Evolutionary conservation across 1,284 basidiomycete species (phyloP), one percentile per base, ranked within the genome.

Genomic region (Ustilago tritici): DNA sequence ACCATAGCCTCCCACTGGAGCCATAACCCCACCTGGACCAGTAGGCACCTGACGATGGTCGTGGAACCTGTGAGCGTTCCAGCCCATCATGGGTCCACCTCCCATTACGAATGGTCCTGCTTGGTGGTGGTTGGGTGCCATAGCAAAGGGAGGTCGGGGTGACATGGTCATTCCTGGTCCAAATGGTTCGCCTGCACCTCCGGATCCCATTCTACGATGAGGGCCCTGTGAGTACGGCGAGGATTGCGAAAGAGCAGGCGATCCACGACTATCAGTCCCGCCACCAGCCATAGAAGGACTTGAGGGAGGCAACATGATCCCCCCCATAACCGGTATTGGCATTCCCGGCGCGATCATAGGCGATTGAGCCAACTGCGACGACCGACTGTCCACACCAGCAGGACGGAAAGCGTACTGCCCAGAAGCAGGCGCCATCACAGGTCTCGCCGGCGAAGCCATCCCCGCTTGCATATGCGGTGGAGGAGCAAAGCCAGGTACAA

Each of bases 11-110:
- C 61, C 66, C 19, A 58, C 66, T 7, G 77, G 71, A 2, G 64
- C 50, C 71, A 74, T 76, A 17, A 78, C 60, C 7, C 72, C 70
- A 11, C 78, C 73, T 5, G 77, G 77, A 2, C 73, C 73, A 2
- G 77, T 76, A 1, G 75, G 70, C 9, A 79, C 57, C 5, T 70
- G 70, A 19, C 77, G 74, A 43, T 79, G 77, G 47, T 71, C 75
- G 50, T 69, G 70, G 57, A 68, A 70, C 34, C 70, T 60, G 11
- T 58, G 64, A 7, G 64, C 67, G 56, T 71, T 76, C 78, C 70
- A 75, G 1, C 60, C 35, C 58, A 70, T 66, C 61, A 75, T 57
- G 7, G 74, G 62, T 17, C 65, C 56, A 19, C 61, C 70, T 2
- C 58, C 65, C 56, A 67, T 61, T 58, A 76, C 61, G 8, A 73